Evolutionary conservation across 2,329 filamentous ascomycete species (phyloP), one percentile per base, ranked within the genome.

Genomic region (Fusarium buxicola): DNA sequence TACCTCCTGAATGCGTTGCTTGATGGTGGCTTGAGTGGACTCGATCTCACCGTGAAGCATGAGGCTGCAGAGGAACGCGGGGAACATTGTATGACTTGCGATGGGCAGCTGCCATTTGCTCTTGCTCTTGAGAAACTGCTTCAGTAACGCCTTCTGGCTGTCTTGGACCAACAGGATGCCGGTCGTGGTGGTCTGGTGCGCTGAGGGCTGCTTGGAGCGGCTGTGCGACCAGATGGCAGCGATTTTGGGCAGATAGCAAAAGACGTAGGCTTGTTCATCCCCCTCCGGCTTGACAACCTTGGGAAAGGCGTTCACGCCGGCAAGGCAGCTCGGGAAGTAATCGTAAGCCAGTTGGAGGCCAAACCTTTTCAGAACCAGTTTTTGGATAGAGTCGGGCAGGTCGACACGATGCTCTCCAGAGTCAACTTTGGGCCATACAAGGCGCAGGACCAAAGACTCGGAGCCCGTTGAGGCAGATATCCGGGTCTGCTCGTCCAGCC

Each of bases 211-310:
- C 13, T 48, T 53, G 18, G 65, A 65, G 25, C 45, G 50, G 25
- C 58, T 60, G 41, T 76, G 69, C 3, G 76, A 76, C 77, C 77
- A 79, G 21, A 75, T 65, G 13, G 72, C 69, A 7, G 74, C 77
- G 21, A 79, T 60, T 47, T 79, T 79, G 3, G 77, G 77, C 15
- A 73, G 71, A 39, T 77, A 78, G 50, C 72, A 73, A 53, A 78
- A 73, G 3, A 73, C 69, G 48, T 73, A 76, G 4, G 74, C 58
- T 11, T 66, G 68, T 7, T 59, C 49, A 5, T 65, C 47, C 3
- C 30, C 28, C 4, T 60, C 44, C 3, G 58, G 39, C 5, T 25
- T 45, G 2, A 44, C 34, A 2, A 51, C 34, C 9, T 46, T 39
- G 1, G 68, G 64, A 35, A 78, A 66, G 1, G 68, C 66, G 11